phyloP scores from a whole-genome alignment of 75 land plant genomes.

The Cryptomeria japonica region DNA sequence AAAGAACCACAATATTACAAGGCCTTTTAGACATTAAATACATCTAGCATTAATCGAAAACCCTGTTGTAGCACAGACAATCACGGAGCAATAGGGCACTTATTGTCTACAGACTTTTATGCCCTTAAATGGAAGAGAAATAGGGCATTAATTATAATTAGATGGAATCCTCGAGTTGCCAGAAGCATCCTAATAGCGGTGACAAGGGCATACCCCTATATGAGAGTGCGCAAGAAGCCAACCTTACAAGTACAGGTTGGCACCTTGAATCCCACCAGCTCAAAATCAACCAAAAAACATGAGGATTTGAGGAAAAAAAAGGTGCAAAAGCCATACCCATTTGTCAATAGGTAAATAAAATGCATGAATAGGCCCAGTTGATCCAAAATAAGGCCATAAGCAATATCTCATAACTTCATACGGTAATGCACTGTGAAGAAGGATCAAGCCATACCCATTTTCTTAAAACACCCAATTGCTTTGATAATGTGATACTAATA shows the following conservation, averaged over 20 bases:
- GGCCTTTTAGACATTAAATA: neutral
- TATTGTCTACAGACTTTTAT: neutral
- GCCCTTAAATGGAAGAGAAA: too few relatives aligned
- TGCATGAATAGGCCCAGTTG: neutral
- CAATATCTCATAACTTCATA: neutral
- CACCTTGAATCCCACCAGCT: neutral
- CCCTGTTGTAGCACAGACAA: neutral
- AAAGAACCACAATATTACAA: neutral
- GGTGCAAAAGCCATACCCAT: neutral
- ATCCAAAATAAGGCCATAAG: neutral
- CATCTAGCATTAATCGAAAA: neutral
- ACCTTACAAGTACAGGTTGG: too few relatives aligned
- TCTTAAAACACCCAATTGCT: neutral
- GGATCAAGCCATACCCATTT: neutral
- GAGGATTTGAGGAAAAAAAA: neutral
- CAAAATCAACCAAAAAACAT: neutral
- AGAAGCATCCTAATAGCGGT: too few relatives aligned
- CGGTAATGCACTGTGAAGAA: neutral
- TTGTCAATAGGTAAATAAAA: neutral
- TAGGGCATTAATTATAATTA: too few relatives aligned
- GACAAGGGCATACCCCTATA: too few relatives aligned
- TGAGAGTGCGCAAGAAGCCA: too few relatives aligned
- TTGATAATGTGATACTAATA: neutral
- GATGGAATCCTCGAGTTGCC: neutral
- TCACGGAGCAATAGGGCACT: neutral